These are phyloP conservation scores for Misopates orontium DNA, from an alignment of 257 asterid species.

Conservation along the genomic window DNA sequence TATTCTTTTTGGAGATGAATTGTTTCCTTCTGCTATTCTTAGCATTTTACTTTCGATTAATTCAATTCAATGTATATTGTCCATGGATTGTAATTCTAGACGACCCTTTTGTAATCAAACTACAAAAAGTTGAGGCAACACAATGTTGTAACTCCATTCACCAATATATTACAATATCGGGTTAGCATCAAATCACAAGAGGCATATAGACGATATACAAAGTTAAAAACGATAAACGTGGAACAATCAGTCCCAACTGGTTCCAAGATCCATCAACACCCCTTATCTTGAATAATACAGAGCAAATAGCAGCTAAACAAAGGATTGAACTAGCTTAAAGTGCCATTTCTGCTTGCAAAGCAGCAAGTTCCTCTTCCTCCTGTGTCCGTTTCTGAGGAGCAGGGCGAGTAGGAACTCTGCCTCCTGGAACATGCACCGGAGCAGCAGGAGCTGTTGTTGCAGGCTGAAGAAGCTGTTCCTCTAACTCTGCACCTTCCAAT, in stretches of 20 bases:
- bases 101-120: not conserved
- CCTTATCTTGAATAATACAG: slow-evolving; percentile 3
- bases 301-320: slow-evolving; percentile 11
- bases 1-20: slow-evolving; percentile 14
- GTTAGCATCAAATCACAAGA: no score
- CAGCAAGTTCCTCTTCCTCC: slow-evolving; percentile 85
- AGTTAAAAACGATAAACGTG: not conserved
- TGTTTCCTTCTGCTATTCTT: not conserved
- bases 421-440: slow-evolving; percentile 42
- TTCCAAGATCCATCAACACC: not conserved
- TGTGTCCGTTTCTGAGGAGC: slow-evolving; percentile 52
- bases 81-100: not conserved
- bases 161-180: no score
- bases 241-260: slow-evolving; percentile 17
- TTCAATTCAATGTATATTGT: slow-evolving; percentile 2
- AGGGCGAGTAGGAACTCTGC: slow-evolving; percentile 52
- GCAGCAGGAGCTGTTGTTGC: slow-evolving; percentile 59
- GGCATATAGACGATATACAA: not conserved
- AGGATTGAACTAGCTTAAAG: slow-evolving; percentile 38
- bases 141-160: no score
- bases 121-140: no score
- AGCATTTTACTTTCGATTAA: not conserved
- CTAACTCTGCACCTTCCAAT: slow-evolving; percentile 74
- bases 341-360: slow-evolving; percentile 87
- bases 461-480: slow-evolving; percentile 75